A percentile compares a stretch with the other conserved stretches of the same genome.
Conservation (phyloP, 129 eudicot genomes). For the carrot (Daucus carota) region DH1_v3.0 NC_030382.2:11282501-11283000, state of each 20-base stretch:
- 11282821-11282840: background rate
- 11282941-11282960: too few relatives aligned
- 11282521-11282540: constrained; percentile 15
- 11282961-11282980: too few relatives aligned
- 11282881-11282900: too few relatives aligned
- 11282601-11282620: constrained; percentile 32
- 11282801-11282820: background rate
- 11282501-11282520: constrained; percentile 13
- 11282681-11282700: constrained; percentile 38
- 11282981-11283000: too few relatives aligned
- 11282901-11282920: too few relatives aligned
- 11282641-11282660: constrained; percentile 27
- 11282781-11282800: background rate
- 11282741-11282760: constrained; percentile 21
- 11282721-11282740: constrained; percentile 20
- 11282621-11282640: constrained; percentile 39
- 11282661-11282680: constrained; percentile 36
- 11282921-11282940: too few relatives aligned
- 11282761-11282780: background rate
- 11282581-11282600: constrained; percentile 20
- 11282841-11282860: too few relatives aligned
- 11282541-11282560: constrained; percentile 14
- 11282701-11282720: constrained; percentile 43
- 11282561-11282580: constrained; percentile 27
- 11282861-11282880: background rate